Base-by-base conservation (phyloP, 345 rosid species). In the Euclidium syriacum region DNA sequence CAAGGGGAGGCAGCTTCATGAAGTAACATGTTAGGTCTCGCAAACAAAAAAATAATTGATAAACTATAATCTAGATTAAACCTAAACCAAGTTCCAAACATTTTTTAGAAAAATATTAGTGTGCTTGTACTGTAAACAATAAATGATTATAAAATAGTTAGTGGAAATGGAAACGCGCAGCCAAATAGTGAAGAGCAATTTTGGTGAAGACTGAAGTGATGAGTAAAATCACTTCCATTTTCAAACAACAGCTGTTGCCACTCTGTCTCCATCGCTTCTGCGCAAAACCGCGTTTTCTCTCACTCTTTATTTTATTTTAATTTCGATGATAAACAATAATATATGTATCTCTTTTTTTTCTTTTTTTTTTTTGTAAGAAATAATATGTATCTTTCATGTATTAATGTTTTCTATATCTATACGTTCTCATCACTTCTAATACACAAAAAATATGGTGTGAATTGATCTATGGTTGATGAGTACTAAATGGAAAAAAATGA, bases 1-100 rank as follows among this genome's bases (percentile, higher is more conserved):
- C 46, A 25, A 54, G 46, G 6, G 36, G 43, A 71, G 69, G 70
- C 70, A 71, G 41, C 35, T 71, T 71, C 75, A 53, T 64, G 70
- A 71, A 54, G 63, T 70, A 70, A 52, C 75, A 57, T 71, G 75
- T 57, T 52, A 56, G 64, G 69, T 70, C 74, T 61, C 73, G 7
- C 41, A 53, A 44, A 33, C 43, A 25, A 54, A 53, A 38, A 48
- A 39, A 39, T 39, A 11, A 11, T 11, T 14, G 2, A 55, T 53
- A 70, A 55, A 62, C 16, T 36, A 47, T n/a, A n/a, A n/a, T n/a
- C n/a, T n/a, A 20, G 27, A 30, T 38, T 55, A 30, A 63, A 38
- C 16, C 19, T 55, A 54, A 60, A 40, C 32, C 9, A 47, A 38
- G 2, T n/a, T 49, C 7, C 4, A 47, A 49, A 15, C 33, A 57